These are phyloP conservation scores for Agarophyton chilense DNA, from an alignment of 23 red algal species.

Conservation along the genomic window DNA sequence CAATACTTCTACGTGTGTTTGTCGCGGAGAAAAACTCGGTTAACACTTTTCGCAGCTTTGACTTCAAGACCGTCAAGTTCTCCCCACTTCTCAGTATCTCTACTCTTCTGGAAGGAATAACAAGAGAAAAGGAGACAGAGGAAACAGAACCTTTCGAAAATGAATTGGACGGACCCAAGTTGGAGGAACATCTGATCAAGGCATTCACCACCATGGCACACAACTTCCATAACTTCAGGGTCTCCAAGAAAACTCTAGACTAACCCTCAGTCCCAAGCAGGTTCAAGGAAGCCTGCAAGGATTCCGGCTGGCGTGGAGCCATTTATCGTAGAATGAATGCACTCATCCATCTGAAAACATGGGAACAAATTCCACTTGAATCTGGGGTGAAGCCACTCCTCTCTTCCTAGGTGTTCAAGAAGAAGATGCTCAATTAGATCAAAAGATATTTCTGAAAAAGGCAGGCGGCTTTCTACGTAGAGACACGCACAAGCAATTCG, in stretches of 20 bases:
- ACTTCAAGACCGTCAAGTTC: background rate
- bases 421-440: background rate
- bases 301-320: background rate
- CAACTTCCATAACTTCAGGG: background rate
- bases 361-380: no score
- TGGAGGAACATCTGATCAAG: background rate
- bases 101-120: background rate
- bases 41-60: background rate
- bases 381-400: background rate
- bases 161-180: background rate
- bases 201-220: background rate
- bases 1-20: no score
- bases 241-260: background rate
- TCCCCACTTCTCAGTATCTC: background rate
- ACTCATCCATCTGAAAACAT: no score
- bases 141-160: background rate
- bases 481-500: no score
- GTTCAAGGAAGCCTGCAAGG: background rate
- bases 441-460: background rate
- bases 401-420: constrained; percentile 14
- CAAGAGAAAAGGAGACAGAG: background rate
- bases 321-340: constrained; percentile 2
- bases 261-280: background rate
- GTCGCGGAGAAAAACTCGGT: background rate
- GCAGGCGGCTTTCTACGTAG: background rate